These are phyloP conservation scores for Ananas comosus DNA, from an alignment of 176 grass and related monocot genomes.

Conservation along the genomic window DNA sequence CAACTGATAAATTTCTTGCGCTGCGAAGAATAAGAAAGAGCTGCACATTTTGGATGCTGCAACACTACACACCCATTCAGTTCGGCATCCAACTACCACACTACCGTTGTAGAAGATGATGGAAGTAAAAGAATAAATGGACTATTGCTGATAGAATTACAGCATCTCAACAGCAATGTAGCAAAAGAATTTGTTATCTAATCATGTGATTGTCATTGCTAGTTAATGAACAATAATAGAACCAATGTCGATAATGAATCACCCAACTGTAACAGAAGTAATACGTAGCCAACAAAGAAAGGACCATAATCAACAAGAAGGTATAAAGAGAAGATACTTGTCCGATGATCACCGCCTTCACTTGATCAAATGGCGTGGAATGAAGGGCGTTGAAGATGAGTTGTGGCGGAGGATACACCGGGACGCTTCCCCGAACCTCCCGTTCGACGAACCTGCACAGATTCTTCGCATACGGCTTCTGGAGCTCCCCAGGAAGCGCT, in stretches of 20 bases:
- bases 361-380: constrained; percentile 58
- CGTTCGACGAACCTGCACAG: constrained; percentile 64
- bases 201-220: no score
- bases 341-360: constrained; percentile 92
- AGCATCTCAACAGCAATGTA: no score
- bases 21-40: neutral
- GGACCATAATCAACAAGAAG: neutral
- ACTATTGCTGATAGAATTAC: no score
- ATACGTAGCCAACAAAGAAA: neutral
- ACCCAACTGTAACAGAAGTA: no score
- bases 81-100: no score
- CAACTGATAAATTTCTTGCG: neutral
- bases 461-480: constrained; percentile 67
- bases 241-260: no score
- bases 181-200: no score
- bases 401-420: constrained; percentile 66
- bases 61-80: neutral
- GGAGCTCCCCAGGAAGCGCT: constrained; percentile 53
- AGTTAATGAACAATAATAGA: no score
- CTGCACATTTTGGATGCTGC: neutral
- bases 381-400: constrained; percentile 87
- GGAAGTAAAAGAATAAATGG: no score
- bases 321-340: constrained; percentile 40
- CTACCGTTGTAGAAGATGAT: no score
- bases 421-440: constrained; percentile 44